These are phyloP conservation scores for Leucocoprinus leucothites DNA, from an alignment of 768 basidiomycete species.

Conservation along the genomic window DNA sequence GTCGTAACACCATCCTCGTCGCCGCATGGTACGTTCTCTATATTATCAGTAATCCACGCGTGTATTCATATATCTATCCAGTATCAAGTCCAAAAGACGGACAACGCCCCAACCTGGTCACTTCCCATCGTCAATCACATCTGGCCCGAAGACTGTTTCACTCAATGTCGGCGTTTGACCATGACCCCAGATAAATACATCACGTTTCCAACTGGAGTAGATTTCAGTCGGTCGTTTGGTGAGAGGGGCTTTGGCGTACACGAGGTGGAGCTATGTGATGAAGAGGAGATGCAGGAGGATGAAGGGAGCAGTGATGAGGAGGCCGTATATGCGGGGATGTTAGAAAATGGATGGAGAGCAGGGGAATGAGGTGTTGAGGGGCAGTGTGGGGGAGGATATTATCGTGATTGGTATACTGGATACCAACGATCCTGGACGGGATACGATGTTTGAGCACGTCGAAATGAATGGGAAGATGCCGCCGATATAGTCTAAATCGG, in stretches of 20 bases:
- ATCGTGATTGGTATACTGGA: constrained; percentile 7
- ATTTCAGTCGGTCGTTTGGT: constrained; percentile 55
- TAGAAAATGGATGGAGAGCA: background rate
- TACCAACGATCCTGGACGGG: background rate
- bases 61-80: constrained; percentile 14
- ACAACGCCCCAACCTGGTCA: constrained; percentile 73
- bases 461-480: no score
- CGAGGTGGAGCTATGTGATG: constrained; percentile 21
- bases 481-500: no score
- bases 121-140: constrained; percentile 86
- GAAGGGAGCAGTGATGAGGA: constrained; percentile 11
- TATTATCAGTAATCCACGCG: background rate
- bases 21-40: constrained; percentile 72
- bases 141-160: constrained; percentile 90
- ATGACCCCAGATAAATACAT: constrained; percentile 66
- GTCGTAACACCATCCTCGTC: constrained; percentile 74
- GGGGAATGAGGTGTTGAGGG: background rate
- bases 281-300: constrained; percentile 20
- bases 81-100: constrained; percentile 58
- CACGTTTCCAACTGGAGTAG: constrained; percentile 61
- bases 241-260: constrained; percentile 35
- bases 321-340: background rate
- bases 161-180: constrained; percentile 70
- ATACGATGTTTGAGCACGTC: background rate
- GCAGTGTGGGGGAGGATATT: background rate